Conservation (phyloP, 2,329 filamentous ascomycete genomes). For the Escovopsis sp. region DNA sequence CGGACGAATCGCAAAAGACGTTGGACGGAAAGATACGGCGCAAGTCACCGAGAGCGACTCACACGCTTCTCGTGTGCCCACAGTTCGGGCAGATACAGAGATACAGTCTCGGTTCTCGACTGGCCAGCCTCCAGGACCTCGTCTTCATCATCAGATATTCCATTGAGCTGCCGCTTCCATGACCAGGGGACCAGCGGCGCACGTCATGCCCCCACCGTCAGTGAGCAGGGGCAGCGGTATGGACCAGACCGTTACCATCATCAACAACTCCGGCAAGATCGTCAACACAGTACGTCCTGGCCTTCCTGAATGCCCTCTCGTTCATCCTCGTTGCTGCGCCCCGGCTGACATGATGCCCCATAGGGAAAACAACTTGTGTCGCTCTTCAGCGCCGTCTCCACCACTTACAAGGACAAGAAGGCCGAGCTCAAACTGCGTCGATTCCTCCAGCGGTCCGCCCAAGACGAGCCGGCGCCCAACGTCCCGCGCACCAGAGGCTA, state of each 20-base stretch:
- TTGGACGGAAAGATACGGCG: too few species aligned
- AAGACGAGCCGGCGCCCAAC: conserved; percentile 17
- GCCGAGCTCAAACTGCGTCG: conserved; percentile 59
- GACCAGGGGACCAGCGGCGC: neutral
- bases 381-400: conserved; percentile 84
- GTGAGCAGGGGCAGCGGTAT: conserved; percentile 21
- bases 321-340: too few species aligned
- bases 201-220: neutral
- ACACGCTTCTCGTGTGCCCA: too few species aligned
- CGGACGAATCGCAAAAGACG: too few species aligned
- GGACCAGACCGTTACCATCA: conserved; percentile 68
- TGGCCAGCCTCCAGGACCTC: too few species aligned
- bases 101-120: too few species aligned
- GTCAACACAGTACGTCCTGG: conserved; percentile 60
- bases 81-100: too few species aligned
- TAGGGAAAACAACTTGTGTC: conserved; percentile 81
- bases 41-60: too few species aligned
- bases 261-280: conserved; percentile 82
- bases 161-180: neutral
- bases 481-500: conserved; percentile 4
- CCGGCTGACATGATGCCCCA: neutral
- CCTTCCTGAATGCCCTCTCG: neutral
- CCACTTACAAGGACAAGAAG: conserved; percentile 78
- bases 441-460: conserved; percentile 10
- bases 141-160: too few species aligned